Percentiles rank a stretch among this genome's conserved stretches.
Evolutionary conservation across 306 rosid genomes (phyloP).

Genomic region (apple (Malus domestica)): ASM211411v1 NC_041791.1:3717001-3717500

Average conservation of each 20-base stretch:
- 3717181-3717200: not conserved
- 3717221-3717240: not conserved
- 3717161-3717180: not conserved
- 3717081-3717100: too few species aligned
- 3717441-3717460: not conserved
- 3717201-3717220: not conserved
- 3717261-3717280: not conserved
- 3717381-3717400: not conserved
- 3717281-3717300: constrained; percentile 4
- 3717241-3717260: constrained; percentile 14
- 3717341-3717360: not conserved
- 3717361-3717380: not conserved
- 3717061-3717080: too few species aligned
- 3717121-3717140: not conserved
- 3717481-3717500: too few species aligned
- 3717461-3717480: too few species aligned
- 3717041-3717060: not conserved
- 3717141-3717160: not conserved
- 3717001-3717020: too few species aligned
- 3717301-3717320: not conserved
- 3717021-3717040: too few species aligned
- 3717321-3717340: not conserved
- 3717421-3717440: not conserved
- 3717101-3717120: not conserved
- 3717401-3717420: not conserved